Base-by-base conservation (phyloP, 257 asterid species). In the Petunia axillaris region DNA sequence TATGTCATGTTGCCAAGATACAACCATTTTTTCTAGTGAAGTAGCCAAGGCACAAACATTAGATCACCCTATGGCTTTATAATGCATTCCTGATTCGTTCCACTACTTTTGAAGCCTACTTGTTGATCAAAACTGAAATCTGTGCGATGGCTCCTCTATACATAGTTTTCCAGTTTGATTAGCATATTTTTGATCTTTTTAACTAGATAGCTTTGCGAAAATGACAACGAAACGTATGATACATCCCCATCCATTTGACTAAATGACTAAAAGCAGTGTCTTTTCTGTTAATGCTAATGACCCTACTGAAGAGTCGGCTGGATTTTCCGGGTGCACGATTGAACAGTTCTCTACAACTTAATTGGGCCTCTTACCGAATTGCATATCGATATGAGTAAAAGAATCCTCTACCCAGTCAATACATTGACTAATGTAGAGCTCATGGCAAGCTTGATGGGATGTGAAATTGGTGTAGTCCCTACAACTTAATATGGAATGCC, bases 1-100 rank as follows among this genome's bases (percentile, higher is more conserved):
- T 11, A 60, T 39, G 59, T 59, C 59, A 60, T 44, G 15, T 7
- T 55, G 81, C 81, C 74, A 77, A 65, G 37, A 7, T 13, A 65
- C 73, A 2, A 25, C 73, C 70, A 16, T 63, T 63, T 5, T 63
- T 35, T 41, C 8, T 63, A 8, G 4, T 25, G 39, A 25, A 25
- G 25, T 25, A 25, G 6, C 70, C 70, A 54, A 40, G 53, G 41
- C 57, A 59, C 13, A 15, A 10, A 37, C 52, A 50, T 53, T 11
- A 75, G 8, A 57, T 37, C 38, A 37, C 79, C 16, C 36, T 44
- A 39, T 3, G 64, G 64, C 54, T 39, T 67, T 76, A 43, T 54
- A 57, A 9, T 54, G 58, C 8, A 54, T 52, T 37, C 66, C 64
- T 2, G 4, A 15, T 76, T 35, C n/a, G 25, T 15, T 76, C 65